Evolutionary conservation across 192 early-diverging fungal genomes (phyloP).

Genomic region (Funneliformis geosporum): DNA sequence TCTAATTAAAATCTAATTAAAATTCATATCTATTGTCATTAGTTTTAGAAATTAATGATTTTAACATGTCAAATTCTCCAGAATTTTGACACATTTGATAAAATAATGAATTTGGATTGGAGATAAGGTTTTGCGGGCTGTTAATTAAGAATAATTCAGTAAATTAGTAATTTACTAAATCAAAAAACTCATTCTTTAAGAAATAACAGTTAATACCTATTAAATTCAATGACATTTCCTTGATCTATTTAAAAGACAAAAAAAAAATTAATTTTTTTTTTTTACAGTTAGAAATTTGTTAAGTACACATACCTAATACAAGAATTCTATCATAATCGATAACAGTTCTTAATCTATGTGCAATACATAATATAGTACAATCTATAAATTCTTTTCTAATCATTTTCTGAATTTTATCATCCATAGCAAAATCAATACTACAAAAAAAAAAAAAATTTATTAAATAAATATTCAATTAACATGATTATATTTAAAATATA

Average conservation of each 20-base stretch:
- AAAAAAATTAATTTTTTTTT: not conserved
- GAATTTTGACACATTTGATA: slow-evolving; percentile 78
- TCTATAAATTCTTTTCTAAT: slow-evolving; percentile 77
- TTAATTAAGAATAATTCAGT: slow-evolving; percentile 19
- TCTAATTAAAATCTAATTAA: not conserved
- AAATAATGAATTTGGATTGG: slow-evolving; percentile 64
- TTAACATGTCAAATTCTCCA: slow-evolving; percentile 79
- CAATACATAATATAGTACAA: slow-evolving; percentile 86
- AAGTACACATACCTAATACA: slow-evolving; percentile 43
- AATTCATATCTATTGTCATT: not conserved
- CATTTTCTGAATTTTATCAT: slow-evolving; percentile 81
- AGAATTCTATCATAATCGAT: slow-evolving; percentile 85
- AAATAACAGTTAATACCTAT: slow-evolving; percentile 40
- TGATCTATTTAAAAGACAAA: slow-evolving; percentile 49
- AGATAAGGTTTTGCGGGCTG: slow-evolving; percentile 68
- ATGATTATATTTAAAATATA: too few species aligned
- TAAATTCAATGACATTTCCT: slow-evolving; percentile 78
- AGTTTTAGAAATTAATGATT: slow-evolving; percentile 4
- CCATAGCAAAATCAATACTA: slow-evolving; percentile 81
- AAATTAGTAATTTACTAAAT: not conserved
- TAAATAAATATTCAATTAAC: slow-evolving; percentile 7
- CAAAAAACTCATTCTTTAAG: not conserved
- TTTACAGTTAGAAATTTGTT: not conserved
- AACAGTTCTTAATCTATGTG: slow-evolving; percentile 84
- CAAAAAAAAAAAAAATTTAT: slow-evolving; percentile 65